Conservation (phyloP, 345 rosid genomes). For the Anastatica hierochuntica region DNA sequence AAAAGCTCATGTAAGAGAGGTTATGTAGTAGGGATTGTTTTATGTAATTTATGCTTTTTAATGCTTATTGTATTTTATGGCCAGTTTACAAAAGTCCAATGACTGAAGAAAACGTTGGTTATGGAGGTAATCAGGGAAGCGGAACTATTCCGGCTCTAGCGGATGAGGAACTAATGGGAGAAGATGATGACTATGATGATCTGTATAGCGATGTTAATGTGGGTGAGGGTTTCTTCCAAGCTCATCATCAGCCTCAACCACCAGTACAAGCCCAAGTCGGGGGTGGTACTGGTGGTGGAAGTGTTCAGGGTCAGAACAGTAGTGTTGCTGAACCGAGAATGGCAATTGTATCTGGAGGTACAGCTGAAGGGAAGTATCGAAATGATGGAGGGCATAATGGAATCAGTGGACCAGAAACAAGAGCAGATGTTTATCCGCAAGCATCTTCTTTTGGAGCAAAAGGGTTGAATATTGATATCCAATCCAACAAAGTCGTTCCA, state of each 20-base stretch:
- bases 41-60: not conserved
- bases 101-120: constrained; percentile 54
- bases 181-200: constrained; percentile 83
- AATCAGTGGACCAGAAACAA: constrained; percentile 40
- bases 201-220: constrained; percentile 83
- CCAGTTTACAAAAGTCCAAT: constrained; percentile 35
- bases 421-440: constrained; percentile 37
- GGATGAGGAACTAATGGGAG: constrained; percentile 68
- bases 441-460: constrained; percentile 35
- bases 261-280: constrained; percentile 35
- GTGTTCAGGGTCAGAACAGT: constrained; percentile 29
- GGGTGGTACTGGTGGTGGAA: constrained; percentile 30
- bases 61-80: constrained; percentile 21
- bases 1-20: not conserved
- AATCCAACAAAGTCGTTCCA: constrained; percentile 34
- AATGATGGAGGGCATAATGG: constrained; percentile 30
- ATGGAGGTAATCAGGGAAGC: constrained; percentile 52
- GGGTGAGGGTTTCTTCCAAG: constrained; percentile 63
- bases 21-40: not conserved
- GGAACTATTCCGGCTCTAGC: constrained; percentile 81
- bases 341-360: constrained; percentile 33
- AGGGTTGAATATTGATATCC: constrained; percentile 38
- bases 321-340: constrained; percentile 34
- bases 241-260: constrained; percentile 39
- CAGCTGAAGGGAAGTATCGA: constrained; percentile 40